Percentiles rank a stretch among this genome's conserved stretches.
Evolutionary conservation across 2,329 filamentous ascomycete species (phyloP).

Genomic region (Ustulina deusta): DNA sequence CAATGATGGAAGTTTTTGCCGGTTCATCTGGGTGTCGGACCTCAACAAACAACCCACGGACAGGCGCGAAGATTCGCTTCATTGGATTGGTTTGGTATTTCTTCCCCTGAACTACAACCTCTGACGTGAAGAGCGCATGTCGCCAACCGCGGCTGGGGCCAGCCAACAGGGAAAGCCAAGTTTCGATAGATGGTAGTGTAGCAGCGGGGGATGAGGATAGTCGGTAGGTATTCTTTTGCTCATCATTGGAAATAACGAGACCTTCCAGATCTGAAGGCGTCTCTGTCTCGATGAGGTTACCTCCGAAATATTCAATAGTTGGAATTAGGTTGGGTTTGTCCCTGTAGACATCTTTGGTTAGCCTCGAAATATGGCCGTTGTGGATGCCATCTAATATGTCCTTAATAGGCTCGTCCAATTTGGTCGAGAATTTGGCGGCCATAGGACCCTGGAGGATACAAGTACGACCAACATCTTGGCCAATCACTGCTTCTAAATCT

Average conservation of each 20-base stretch:
- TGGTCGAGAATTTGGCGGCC: slow-evolving; percentile 88
- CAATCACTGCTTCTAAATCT: slow-evolving; percentile 94
- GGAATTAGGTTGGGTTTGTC: slow-evolving; percentile 81
- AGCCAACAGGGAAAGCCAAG: slow-evolving; percentile 89
- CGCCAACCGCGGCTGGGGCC: slow-evolving; percentile 91
- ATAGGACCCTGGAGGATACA: slow-evolving; percentile 97
- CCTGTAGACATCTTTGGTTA: slow-evolving; percentile 84
- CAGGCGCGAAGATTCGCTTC: slow-evolving; percentile 88
- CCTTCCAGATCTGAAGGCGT: slow-evolving; percentile 85
- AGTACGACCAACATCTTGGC: slow-evolving; percentile 93
- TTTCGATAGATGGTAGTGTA: slow-evolving; percentile 80
- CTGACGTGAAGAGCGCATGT: slow-evolving; percentile 91
- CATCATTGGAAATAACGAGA: slow-evolving; percentile 83
- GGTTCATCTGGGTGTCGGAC: slow-evolving; percentile 85
- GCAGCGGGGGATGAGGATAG: slow-evolving; percentile 80
- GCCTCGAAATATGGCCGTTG: slow-evolving; percentile 82
- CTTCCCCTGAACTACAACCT: slow-evolving; percentile 94
- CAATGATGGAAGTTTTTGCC: slow-evolving; percentile 83
- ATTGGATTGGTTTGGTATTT: slow-evolving; percentile 98
- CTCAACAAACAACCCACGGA: slow-evolving; percentile 89
- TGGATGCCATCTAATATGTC: slow-evolving; percentile 94
- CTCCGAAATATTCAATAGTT: slow-evolving; percentile 93
- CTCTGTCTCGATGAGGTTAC: slow-evolving; percentile 79
- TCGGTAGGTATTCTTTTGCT: slow-evolving; percentile 84
- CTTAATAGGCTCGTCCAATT: slow-evolving; percentile 93